These are phyloP conservation scores for Pezicula rhizophila DNA, from an alignment of 2,329 filamentous ascomycete species.

Conservation along the genomic window DNA sequence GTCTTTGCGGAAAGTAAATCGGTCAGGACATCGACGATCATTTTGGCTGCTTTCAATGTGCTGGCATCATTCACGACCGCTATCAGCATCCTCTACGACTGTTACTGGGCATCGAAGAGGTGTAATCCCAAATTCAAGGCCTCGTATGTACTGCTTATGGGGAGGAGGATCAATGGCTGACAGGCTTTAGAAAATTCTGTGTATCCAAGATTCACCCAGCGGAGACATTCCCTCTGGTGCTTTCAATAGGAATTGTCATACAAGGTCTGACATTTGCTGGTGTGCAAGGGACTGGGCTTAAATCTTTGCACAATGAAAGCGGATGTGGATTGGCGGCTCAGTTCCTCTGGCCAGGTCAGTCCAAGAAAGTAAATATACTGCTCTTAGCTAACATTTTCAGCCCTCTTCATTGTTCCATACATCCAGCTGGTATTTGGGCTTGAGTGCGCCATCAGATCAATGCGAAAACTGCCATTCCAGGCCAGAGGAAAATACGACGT, in stretches of 20 bases:
- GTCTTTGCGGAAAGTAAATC: constrained; percentile 39
- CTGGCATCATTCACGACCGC: constrained; percentile 51
- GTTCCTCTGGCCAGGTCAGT: constrained; percentile 53
- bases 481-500: constrained; percentile 54
- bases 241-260: constrained; percentile 50
- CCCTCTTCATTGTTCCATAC: constrained; percentile 60
- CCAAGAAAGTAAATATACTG: background rate
- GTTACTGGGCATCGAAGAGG: constrained; percentile 27
- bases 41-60: constrained; percentile 55
- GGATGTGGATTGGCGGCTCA: constrained; percentile 50
- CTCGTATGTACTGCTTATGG: constrained; percentile 37
- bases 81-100: constrained; percentile 50
- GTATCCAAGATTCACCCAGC: constrained; percentile 28
- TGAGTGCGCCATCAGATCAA: constrained; percentile 52
- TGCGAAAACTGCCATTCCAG: constrained; percentile 50
- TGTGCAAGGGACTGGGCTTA: constrained; percentile 49
- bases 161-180: constrained; percentile 21
- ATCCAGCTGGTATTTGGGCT: constrained; percentile 60
- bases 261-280: constrained; percentile 53
- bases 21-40: constrained; percentile 54
- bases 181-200: constrained; percentile 24
- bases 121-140: constrained; percentile 26
- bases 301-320: constrained; percentile 39
- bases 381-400: constrained; percentile 34
- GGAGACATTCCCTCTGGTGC: constrained; percentile 44